A percentile compares a stretch with the other conserved stretches of the same genome.
Conservation (phyloP, 768 basidiomycete genomes). For the Termitomyces heimii region DNA sequence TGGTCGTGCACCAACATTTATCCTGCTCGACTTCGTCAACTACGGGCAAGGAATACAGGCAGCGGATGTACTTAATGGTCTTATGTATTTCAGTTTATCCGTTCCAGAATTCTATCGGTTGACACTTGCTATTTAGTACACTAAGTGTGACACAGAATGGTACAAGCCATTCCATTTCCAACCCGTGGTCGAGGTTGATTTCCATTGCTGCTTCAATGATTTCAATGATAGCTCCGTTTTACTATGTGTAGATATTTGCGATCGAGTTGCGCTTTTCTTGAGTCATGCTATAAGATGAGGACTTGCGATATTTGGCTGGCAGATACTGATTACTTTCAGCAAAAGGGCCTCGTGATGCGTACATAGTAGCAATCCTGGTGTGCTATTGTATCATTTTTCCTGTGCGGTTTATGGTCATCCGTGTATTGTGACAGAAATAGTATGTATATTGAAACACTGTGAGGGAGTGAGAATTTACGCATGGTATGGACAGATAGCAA, state of each 20-base stretch:
- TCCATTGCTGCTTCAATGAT: not conserved
- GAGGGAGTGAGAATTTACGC: no score
- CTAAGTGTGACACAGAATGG: not conserved
- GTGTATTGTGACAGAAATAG: no score
- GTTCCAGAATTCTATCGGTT: no score
- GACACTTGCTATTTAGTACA: not conserved
- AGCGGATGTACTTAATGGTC: constrained; percentile 28
- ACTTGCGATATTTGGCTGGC: no score
- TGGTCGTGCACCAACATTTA: constrained; percentile 45
- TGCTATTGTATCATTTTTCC: no score
- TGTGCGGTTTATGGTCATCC: no score
- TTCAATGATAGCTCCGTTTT: not conserved
- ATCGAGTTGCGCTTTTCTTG: not conserved
- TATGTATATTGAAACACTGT: no score
- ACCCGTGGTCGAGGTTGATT: not conserved
- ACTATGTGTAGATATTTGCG: not conserved
- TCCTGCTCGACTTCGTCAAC: constrained; percentile 44
- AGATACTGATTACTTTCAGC: no score
- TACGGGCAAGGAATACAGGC: constrained; percentile 39
- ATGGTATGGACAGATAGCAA: no score
- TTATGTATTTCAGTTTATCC: constrained; percentile 9
- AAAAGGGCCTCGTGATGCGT: no score
- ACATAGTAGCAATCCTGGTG: no score
- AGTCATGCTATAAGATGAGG: no score
- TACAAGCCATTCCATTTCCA: not conserved